These are phyloP conservation scores for Adansonia grandidieri DNA, from an alignment of 441 rosid species.

Conservation along the genomic window DNA sequence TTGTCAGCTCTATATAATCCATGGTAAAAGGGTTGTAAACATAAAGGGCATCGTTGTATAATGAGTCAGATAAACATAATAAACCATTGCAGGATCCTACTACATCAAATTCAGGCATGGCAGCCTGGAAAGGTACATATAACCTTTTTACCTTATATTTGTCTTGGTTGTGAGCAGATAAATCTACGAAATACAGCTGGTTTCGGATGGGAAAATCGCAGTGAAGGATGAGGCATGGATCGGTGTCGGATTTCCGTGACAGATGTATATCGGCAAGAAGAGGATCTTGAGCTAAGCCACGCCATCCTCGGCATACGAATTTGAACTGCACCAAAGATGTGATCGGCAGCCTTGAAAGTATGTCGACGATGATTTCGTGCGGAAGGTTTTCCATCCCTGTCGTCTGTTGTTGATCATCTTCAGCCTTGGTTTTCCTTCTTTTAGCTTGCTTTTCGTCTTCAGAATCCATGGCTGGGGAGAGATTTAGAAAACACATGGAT, in stretches of 20 bases:
- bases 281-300: constrained; percentile 55
- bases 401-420: constrained; percentile 23
- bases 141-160: constrained; percentile 52
- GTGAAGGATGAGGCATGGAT: constrained; percentile 80
- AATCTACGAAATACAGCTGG: constrained; percentile 64
- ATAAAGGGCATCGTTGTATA: constrained; percentile 63
- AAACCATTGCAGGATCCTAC: constrained; percentile 81
- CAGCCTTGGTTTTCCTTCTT: constrained; percentile 30
- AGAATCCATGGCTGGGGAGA: constrained; percentile 27
- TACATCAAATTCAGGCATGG: constrained; percentile 77
- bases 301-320: constrained; percentile 70
- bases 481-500: constrained; percentile 23
- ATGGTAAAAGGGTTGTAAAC: constrained; percentile 80
- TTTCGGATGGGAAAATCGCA: constrained; percentile 73
- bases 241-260: constrained; percentile 28
- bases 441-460: constrained; percentile 26
- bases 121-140: constrained; percentile 48
- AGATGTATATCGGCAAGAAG: constrained; percentile 42
- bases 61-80: constrained; percentile 66
- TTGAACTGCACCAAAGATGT: constrained; percentile 71
- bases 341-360: constrained; percentile 74
- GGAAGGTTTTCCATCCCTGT: constrained; percentile 66
- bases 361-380: constrained; percentile 59
- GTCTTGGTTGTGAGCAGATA: constrained; percentile 38
- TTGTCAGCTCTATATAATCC: constrained; percentile 57